A percentile compares a stretch with the other conserved stretches of the same genome.
Conservation (phyloP, 345 rosid genomes). For the Gossypium thurberi region DNA sequence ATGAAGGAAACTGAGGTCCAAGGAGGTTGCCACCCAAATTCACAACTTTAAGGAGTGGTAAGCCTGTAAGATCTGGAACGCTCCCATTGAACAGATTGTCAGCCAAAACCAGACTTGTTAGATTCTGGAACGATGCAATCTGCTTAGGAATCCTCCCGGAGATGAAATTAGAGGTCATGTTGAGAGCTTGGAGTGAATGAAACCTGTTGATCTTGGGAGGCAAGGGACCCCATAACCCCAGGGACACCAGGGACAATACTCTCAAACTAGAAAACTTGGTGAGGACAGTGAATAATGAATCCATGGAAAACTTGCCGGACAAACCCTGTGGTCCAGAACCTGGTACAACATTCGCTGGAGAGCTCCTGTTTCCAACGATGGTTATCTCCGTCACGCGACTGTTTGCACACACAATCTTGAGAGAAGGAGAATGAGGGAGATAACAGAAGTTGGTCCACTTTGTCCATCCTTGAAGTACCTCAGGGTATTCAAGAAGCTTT, state of each 20-base stretch:
- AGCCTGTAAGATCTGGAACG: slow-evolving; percentile 50
- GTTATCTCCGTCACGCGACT: slow-evolving; percentile 50
- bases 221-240: slow-evolving; percentile 74
- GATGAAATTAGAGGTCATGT: slow-evolving; percentile 72
- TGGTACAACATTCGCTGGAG: slow-evolving; percentile 27
- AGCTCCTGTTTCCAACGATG: slow-evolving; percentile 53
- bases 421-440: slow-evolving; percentile 53
- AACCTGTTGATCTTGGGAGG: slow-evolving; percentile 52
- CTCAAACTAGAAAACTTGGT: slow-evolving; percentile 58
- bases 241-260: slow-evolving; percentile 55
- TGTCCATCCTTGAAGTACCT: slow-evolving; percentile 62
- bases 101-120: slow-evolving; percentile 52
- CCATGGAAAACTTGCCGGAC: slow-evolving; percentile 48
- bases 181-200: slow-evolving; percentile 44
- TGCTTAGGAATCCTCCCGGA: slow-evolving; percentile 49
- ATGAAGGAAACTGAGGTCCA: slow-evolving; percentile 60
- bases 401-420: slow-evolving; percentile 49
- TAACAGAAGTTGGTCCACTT: slow-evolving; percentile 71
- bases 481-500: slow-evolving; percentile 63
- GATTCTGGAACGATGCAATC: slow-evolving; percentile 40
- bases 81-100: slow-evolving; percentile 58
- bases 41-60: slow-evolving; percentile 43
- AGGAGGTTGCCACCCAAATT: slow-evolving; percentile 50
- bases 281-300: slow-evolving; percentile 59
- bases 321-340: slow-evolving; percentile 34